These are phyloP conservation scores for Medicago arabica DNA, from an alignment of 306 rosid species.

Conservation along the genomic window DNA sequence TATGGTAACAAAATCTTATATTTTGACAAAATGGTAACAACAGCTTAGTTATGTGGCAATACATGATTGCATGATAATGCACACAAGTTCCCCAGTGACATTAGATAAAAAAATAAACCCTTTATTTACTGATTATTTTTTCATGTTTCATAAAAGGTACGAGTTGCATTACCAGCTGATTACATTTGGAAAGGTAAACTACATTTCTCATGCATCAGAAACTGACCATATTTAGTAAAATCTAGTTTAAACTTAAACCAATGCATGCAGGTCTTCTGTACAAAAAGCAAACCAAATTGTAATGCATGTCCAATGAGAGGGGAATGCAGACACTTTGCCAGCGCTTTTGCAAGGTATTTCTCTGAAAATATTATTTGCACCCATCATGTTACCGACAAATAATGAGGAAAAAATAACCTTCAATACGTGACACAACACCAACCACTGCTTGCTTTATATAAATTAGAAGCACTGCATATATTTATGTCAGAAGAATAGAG, in stretches of 20 bases:
- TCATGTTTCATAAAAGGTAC: conserved; percentile 58
- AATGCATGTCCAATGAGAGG: conserved; percentile 99
- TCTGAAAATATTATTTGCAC: conserved; percentile 9
- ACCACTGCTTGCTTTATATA: conserved; percentile 24
- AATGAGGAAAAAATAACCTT: not conserved
- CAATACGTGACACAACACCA: not conserved
- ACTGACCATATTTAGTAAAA: conserved; percentile 32
- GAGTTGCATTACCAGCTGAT: conserved; percentile 99
- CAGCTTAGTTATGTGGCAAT: conserved; percentile 18
- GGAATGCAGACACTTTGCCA: conserved; percentile 98
- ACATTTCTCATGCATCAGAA: conserved; percentile 27
- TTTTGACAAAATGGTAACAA: conserved; percentile 1
- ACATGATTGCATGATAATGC: conserved; percentile 14
- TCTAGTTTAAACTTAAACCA: conserved; percentile 36
- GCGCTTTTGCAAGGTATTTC: conserved; percentile 95
- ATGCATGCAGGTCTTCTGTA: conserved; percentile 87
- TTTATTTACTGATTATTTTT: conserved; percentile 19
- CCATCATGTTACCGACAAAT: conserved; percentile 5
- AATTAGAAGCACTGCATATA: conserved; percentile 22
- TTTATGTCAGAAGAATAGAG: not conserved
- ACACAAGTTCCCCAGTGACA: not conserved
- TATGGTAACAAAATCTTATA: conserved; percentile 3
- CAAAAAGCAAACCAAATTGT: conserved; percentile 97
- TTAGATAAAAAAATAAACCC: conserved; percentile 14
- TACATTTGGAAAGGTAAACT: conserved; percentile 96